Evolutionary conservation across 1,139 yeast species (phyloP).

Genomic region (Sugiyamaella castrensis): DNA sequence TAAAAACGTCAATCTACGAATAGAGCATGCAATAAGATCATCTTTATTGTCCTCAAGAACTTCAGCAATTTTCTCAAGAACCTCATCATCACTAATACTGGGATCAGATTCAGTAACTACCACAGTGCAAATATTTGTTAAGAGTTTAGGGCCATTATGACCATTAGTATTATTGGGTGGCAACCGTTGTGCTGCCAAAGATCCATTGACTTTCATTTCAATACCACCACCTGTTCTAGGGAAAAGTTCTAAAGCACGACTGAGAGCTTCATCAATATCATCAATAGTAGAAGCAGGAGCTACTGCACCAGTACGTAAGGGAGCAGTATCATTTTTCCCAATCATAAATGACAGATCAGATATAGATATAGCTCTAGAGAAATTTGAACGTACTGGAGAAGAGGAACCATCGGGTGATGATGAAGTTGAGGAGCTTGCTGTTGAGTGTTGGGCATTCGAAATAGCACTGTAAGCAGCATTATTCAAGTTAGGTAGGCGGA

Average conservation of each 20-base stretch:
- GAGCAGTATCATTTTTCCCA: slow-evolving; percentile 57
- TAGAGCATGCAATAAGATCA: slow-evolving; percentile 63
- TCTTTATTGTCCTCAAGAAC: slow-evolving; percentile 66
- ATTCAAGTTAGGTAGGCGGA: slow-evolving; percentile 73
- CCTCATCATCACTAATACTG: slow-evolving; percentile 65
- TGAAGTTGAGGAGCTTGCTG: slow-evolving; percentile 18
- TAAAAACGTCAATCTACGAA: slow-evolving; percentile 91
- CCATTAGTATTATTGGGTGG: slow-evolving; percentile 29
- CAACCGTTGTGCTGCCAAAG: slow-evolving; percentile 33
- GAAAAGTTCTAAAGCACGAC: slow-evolving; percentile 70
- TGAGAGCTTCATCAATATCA: slow-evolving; percentile 79
- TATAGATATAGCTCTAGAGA: slow-evolving; percentile 82
- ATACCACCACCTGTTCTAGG: slow-evolving; percentile 43
- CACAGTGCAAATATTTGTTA: slow-evolving; percentile 78
- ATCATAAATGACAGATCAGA: slow-evolving; percentile 87
- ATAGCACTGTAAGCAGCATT: slow-evolving; percentile 51
- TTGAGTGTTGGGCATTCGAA: slow-evolving; percentile 18
- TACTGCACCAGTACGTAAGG: slow-evolving; percentile 81
- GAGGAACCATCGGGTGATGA: slow-evolving; percentile 32
- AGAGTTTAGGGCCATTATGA: slow-evolving; percentile 33
- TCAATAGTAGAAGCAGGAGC: slow-evolving; percentile 81
- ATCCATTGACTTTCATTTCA: slow-evolving; percentile 32
- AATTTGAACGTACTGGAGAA: slow-evolving; percentile 27
- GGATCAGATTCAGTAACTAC: slow-evolving; percentile 74
- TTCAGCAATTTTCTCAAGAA: slow-evolving; percentile 60